Evolutionary conservation across 352 stramenopile genomes (phyloP).

Genomic region (Paralagenidium karlingii): DNA sequence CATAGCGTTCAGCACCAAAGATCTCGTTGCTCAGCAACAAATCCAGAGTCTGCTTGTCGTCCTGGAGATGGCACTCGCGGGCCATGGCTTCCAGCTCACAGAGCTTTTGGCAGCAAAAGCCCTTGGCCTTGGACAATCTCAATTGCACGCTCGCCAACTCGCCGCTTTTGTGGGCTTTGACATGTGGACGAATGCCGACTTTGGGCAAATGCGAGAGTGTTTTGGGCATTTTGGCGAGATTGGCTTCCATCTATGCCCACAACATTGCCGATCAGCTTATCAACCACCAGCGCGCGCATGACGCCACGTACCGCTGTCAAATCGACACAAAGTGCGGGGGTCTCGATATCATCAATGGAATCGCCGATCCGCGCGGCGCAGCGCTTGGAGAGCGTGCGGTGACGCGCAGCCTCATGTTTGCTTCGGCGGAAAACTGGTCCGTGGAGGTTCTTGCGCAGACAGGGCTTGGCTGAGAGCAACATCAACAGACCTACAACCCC

Average conservation of each 20-base stretch:
- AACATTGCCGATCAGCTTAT: not conserved
- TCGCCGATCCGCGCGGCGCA: slow-evolving; percentile 15
- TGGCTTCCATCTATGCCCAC: slow-evolving; percentile 28
- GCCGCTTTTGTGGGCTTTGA: slow-evolving; percentile 61
- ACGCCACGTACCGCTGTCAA: slow-evolving; percentile 21
- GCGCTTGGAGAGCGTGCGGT: too few species aligned
- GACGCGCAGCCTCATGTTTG: too few species aligned
- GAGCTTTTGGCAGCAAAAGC: slow-evolving; percentile 62
- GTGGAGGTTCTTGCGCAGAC: too few species aligned
- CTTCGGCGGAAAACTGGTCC: too few species aligned
- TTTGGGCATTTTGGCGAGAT: slow-evolving; percentile 21
- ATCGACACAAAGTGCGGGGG: slow-evolving; percentile 52
- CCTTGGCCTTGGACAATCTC: slow-evolving; percentile 20
- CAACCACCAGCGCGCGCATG: not conserved
- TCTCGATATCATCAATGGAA: slow-evolving; percentile 29
- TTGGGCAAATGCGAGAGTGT: slow-evolving; percentile 12
- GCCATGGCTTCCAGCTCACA: slow-evolving; percentile 56
- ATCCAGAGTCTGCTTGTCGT: slow-evolving; percentile 11
- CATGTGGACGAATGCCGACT: slow-evolving; percentile 47
- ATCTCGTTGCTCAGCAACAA: slow-evolving; percentile 66
- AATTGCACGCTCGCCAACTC: slow-evolving; percentile 35
- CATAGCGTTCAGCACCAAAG: slow-evolving; percentile 20
- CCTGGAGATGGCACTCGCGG: slow-evolving; percentile 24
- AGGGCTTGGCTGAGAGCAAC: too few species aligned
- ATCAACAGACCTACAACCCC: too few species aligned